phyloP scores from a whole-genome alignment of 2,329 filamentous ascomycete genomes.

The Paraconiothyrium sp. region DNA sequence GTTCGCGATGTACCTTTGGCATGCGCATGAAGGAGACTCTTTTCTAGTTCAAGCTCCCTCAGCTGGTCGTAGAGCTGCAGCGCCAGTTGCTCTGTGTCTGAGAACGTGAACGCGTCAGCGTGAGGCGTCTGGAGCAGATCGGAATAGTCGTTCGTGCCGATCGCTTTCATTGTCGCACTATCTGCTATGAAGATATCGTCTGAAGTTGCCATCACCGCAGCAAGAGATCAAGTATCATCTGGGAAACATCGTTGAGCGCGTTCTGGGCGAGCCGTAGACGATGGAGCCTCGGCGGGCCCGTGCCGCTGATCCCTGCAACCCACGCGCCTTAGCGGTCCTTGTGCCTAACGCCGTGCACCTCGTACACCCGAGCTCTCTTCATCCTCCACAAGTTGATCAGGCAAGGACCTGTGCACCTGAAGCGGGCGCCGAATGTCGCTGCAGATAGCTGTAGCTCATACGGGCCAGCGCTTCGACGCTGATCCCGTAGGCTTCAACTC shows the following conservation, averaged over 20 bases:
- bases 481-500: constrained; percentile 79
- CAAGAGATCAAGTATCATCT: constrained; percentile 13
- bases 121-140: constrained; percentile 56
- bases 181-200: constrained; percentile 37
- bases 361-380: constrained; percentile 24
- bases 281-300: constrained; percentile 33
- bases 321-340: constrained; percentile 29
- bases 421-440: constrained; percentile 75
- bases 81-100: constrained; percentile 71
- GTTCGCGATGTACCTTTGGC: constrained; percentile 33
- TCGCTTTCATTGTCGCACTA: constrained; percentile 16
- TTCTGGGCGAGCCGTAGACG: constrained; percentile 17
- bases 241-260: constrained; percentile 22
- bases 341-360: constrained; percentile 33
- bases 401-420: constrained; percentile 32
- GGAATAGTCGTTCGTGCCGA: constrained; percentile 30
- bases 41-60: constrained; percentile 76
- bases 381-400: constrained; percentile 28
- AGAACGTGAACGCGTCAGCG: constrained; percentile 65
- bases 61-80: constrained; percentile 76
- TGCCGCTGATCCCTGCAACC: constrained; percentile 40
- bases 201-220: constrained; percentile 30
- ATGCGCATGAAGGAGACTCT: constrained; percentile 68
- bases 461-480: constrained; percentile 83
- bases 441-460: constrained; percentile 91